These are phyloP conservation scores for Thinopyrum obtusiflorum DNA, from an alignment of 202 grass and related monocot species.

Conservation along the genomic window DNA sequence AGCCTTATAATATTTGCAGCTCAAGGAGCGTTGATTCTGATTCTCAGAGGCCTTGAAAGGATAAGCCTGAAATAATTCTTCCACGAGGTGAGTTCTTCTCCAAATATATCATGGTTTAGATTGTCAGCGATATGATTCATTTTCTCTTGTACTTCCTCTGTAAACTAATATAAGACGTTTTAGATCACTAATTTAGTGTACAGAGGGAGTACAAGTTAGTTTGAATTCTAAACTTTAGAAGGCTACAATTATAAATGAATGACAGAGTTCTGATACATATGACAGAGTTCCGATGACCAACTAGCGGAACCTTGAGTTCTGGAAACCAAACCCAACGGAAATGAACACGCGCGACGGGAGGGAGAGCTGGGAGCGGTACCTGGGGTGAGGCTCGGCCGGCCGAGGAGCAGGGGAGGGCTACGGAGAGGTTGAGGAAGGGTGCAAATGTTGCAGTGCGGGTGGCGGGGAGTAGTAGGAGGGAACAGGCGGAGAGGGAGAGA, in stretches of 20 bases:
- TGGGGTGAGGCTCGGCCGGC: neutral
- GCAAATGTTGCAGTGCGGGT: neutral
- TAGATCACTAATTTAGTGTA: no score
- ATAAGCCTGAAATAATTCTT: constrained; percentile 25
- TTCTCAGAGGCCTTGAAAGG: neutral
- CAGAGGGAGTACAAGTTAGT: neutral
- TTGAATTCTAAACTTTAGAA: neutral
- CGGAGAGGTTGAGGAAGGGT: neutral
- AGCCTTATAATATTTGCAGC: neutral
- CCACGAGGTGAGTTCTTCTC: neutral
- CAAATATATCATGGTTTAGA: neutral
- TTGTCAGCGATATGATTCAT: neutral
- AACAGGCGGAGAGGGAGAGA: constrained; percentile 21
- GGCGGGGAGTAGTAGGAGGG: neutral
- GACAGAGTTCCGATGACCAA: neutral
- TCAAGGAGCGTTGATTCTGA: neutral
- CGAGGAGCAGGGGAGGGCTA: neutral
- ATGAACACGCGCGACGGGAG: neutral
- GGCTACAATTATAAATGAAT: neutral
- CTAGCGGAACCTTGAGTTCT: neutral
- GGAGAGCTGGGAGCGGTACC: neutral
- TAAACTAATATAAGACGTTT: no score
- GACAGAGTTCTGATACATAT: neutral
- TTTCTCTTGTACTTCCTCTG: neutral
- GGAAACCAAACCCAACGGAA: neutral